Evolutionary conservation across 129 eudicot genomes (phyloP).

Genomic region (Smallanthus sonchifolius): DNA sequence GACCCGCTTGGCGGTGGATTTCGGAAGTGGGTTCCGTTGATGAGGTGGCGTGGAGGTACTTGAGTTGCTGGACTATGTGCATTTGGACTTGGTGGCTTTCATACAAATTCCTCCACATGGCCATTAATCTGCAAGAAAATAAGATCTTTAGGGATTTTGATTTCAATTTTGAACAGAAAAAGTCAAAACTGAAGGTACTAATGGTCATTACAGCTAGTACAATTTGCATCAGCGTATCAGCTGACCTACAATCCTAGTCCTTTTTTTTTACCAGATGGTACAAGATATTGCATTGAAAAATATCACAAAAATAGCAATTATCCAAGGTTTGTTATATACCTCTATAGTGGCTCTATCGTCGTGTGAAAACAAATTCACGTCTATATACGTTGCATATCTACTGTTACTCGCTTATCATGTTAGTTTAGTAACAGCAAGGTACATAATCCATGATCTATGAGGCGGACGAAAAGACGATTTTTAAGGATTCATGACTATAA

Average conservation of each 20-base stretch:
- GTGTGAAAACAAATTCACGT: no score
- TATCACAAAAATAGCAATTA: not conserved
- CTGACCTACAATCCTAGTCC: slow-evolving; percentile 1
- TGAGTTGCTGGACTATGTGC: slow-evolving; percentile 92
- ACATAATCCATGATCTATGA: no score
- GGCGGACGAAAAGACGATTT: no score
- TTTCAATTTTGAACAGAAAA: not conserved
- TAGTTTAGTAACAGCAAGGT: no score
- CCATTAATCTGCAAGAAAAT: slow-evolving; percentile 53
- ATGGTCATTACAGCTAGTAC: not conserved
- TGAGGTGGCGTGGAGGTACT: slow-evolving; percentile 52
- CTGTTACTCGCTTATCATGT: not conserved
- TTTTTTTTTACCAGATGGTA: not conserved
- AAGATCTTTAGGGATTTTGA: not conserved
- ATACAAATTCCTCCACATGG: slow-evolving; percentile 95
- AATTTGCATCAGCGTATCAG: not conserved
- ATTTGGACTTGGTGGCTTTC: slow-evolving; percentile 94
- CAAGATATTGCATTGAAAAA: not conserved
- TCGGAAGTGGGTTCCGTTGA: slow-evolving; percentile 68
- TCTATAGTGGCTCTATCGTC: no score
- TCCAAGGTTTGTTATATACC: no score
- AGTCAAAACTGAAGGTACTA: not conserved
- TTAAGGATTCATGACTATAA: no score
- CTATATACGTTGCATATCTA: not conserved
- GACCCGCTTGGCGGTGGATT: slow-evolving; percentile 79